Percentiles rank a stretch among this genome's conserved stretches.
Evolutionary conservation across 1,284 basidiomycete species (phyloP).

Genomic region (Ustilago cynodontis): DNA sequence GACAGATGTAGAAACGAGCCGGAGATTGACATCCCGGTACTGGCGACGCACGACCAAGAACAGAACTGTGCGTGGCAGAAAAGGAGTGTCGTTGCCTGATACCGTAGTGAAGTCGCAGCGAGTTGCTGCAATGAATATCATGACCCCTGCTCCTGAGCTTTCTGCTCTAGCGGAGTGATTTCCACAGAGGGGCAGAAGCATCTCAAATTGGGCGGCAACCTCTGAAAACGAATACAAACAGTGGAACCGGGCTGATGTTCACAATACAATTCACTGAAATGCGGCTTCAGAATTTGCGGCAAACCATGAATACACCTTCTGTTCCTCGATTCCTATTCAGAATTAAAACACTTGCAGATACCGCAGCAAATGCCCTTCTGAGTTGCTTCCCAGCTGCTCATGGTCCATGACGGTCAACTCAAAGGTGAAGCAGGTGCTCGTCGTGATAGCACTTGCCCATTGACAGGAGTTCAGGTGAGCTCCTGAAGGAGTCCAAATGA

Average conservation of each 20-base stretch:
- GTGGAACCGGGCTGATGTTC: not conserved
- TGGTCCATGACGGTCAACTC: not conserved
- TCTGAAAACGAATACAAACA: not conserved
- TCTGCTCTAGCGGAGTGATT: not conserved
- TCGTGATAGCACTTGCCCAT: not conserved
- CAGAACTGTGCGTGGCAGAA: conserved; percentile 5
- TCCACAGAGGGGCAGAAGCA: not conserved
- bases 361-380: conserved; percentile 3
- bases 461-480: not conserved
- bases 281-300: not conserved
- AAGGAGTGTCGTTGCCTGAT: not conserved
- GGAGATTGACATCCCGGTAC: too few species aligned
- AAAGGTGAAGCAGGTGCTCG: not conserved
- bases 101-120: too few species aligned
- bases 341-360: not conserved
- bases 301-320: not conserved
- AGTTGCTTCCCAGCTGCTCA: not conserved
- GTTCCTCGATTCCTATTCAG: not conserved
- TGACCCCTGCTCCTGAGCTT: conserved; percentile 1
- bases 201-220: not conserved
- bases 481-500: not conserved
- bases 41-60: not conserved
- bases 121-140: too few species aligned
- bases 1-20: too few species aligned
- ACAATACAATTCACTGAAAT: not conserved